Base-by-base conservation (phyloP, 805 yeast genomes). In the Spathaspora gorwiae region DNA sequence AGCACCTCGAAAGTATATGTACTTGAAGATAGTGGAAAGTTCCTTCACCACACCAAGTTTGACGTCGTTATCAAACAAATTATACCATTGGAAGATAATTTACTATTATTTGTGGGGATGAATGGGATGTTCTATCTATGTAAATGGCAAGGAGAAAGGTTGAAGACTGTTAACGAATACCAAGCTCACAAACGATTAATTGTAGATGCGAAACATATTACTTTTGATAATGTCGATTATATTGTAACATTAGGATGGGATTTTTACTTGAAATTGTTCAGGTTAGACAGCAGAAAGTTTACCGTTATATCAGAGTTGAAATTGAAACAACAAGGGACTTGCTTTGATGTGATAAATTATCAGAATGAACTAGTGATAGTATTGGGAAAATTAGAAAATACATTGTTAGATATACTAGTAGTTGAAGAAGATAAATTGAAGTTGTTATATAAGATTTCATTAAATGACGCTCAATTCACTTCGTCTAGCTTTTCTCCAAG, bases 401-500 rank as follows among this genome's bases (percentile, higher is more conserved):
- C 92, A 0, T 69, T 78, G 46, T 47, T 86, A 35, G 72, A 78
- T 2, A 71, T 79, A n/a, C 70, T 73, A 43, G 38, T 59, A 0
- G 40, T 68, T 14, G 12, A 48, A 19, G 14, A 54, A 24, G 26
- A 33, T 13, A 11, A 37, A 11, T 35, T 47, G 29, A 44, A 47
- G 10, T 41, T 79, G 2, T 41, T 55, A 3, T 67, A 66, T 41
- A 72, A 73, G 49, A 57, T 86, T 6, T 82, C 92, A 0, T 62
- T 85, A 39, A 85, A 84, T 59, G 90, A 82, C 57, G 84, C 94
- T 0, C 85, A 84, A 54, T 87, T 84, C 51, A 73, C 83, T 6
- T 74, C 79, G 15, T 76, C 79, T 52, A 75, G 82, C 0, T 87
- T 87, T 60, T 74, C 82, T 13, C 83, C 87, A 11, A 70, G 78